These are phyloP conservation scores for Lactarius indigo DNA, from an alignment of 768 basidiomycete species.

Conservation along the genomic window DNA sequence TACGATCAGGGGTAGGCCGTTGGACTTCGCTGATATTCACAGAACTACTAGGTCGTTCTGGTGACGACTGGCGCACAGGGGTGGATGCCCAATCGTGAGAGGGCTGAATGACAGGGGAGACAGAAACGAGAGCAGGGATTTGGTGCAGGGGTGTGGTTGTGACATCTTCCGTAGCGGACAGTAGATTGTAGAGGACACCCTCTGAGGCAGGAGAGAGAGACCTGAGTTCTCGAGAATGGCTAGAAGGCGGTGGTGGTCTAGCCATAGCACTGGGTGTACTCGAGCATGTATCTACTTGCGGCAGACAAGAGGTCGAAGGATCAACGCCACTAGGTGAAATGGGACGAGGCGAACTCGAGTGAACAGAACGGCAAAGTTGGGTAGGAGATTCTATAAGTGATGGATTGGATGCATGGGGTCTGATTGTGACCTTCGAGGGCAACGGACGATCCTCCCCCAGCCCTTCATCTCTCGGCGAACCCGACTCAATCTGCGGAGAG, in stretches of 20 bases:
- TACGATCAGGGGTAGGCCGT: conserved; percentile 22
- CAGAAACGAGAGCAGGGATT: conserved; percentile 6
- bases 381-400: neutral
- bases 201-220: conserved; percentile 61
- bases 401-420: neutral
- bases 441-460: neutral
- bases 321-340: neutral
- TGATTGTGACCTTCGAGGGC: neutral
- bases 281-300: neutral
- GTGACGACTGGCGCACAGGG: conserved; percentile 14
- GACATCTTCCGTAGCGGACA: conserved; percentile 1
- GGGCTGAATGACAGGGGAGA: neutral
- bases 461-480: neutral
- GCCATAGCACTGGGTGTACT: neutral
- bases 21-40: conserved; percentile 15
- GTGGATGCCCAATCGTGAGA: conserved; percentile 6
- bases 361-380: conserved; percentile 1
- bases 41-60: neutral
- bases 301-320: neutral
- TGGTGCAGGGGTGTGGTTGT: conserved; percentile 4
- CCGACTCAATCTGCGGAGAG: neutral
- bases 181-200: conserved; percentile 32
- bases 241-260: neutral
- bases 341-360: neutral
- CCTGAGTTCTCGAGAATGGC: conserved; percentile 41